These are phyloP conservation scores for Prototheca cutis DNA, from an alignment of 163 green algal species.

Conservation along the genomic window DNA sequence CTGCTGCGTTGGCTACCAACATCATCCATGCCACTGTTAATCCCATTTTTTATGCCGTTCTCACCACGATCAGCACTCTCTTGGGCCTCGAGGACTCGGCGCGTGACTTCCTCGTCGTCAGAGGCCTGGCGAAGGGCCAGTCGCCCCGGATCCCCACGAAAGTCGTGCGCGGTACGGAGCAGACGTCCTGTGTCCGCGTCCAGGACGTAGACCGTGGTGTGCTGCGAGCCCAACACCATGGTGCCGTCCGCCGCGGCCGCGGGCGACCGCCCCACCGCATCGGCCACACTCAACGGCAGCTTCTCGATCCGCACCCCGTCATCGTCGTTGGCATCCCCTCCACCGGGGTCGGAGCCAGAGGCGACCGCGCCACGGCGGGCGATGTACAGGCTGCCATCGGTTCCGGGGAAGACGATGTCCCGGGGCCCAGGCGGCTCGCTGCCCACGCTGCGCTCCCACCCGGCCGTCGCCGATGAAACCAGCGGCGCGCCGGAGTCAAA, in stretches of 20 bases:
- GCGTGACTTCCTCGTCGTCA: too few relatives aligned
- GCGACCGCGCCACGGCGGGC: constrained; percentile 1
- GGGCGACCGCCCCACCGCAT: constrained; percentile 75
- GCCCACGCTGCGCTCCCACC: not conserved
- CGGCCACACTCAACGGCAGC: constrained; percentile 64
- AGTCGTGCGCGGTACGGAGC: constrained; percentile 32
- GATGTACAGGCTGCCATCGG: constrained; percentile 67
- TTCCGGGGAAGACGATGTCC: constrained; percentile 60
- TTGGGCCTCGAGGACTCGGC: too few relatives aligned
- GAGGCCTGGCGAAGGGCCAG: not conserved
- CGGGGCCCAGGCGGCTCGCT: too few relatives aligned
- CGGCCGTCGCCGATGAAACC: constrained; percentile 38
- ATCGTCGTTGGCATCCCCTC: not conserved
- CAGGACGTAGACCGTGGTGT: constrained; percentile 65
- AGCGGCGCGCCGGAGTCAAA: constrained; percentile 73
- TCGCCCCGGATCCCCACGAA: constrained; percentile 14
- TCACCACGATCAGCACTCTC: too few relatives aligned
- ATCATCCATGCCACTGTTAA: too few relatives aligned
- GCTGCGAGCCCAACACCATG: constrained; percentile 60
- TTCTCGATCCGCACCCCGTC: constrained; percentile 35
- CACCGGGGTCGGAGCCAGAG: too few relatives aligned
- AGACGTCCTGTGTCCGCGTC: constrained; percentile 57
- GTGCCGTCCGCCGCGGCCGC: constrained; percentile 66
- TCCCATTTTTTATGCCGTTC: too few relatives aligned
- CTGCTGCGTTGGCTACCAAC: too few relatives aligned